These are phyloP conservation scores for Fusarium sp. DNA, from an alignment of 2,329 filamentous ascomycete genomes.

Conservation along the genomic window DNA sequence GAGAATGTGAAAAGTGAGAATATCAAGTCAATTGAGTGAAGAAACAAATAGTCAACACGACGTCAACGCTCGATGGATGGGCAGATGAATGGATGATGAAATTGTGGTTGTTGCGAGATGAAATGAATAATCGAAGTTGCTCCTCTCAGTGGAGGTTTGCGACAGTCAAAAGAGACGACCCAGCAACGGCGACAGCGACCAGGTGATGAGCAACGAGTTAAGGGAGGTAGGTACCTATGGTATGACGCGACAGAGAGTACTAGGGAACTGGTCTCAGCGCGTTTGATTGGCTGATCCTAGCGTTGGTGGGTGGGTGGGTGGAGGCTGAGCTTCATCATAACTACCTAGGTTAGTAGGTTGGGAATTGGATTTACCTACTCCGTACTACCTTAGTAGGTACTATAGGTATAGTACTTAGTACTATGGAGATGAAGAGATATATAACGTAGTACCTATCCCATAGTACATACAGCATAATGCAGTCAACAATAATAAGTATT, in stretches of 20 bases:
- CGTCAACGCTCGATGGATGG: background rate
- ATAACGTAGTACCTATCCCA: no score
- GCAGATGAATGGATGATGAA: conserved; percentile 7
- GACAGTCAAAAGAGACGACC: conserved; percentile 41
- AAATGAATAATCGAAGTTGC: conserved; percentile 24
- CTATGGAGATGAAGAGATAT: no score
- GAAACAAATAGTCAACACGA: background rate
- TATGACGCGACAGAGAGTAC: conserved; percentile 40
- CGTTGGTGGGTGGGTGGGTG: conserved; percentile 9
- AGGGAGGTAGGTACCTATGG: conserved; percentile 17
- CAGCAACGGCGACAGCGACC: conserved; percentile 35
- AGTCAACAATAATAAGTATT: no score
- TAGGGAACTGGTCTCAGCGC: conserved; percentile 5
- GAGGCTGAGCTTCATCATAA: background rate
- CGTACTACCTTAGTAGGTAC: no score
- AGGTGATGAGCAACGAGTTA: conserved; percentile 12
- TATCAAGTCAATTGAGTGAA: conserved; percentile 1
- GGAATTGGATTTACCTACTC: background rate
- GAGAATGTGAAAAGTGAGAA: background rate
- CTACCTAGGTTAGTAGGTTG: no score
- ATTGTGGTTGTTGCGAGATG: conserved; percentile 27
- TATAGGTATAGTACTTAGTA: no score
- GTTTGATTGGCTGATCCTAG: conserved; percentile 33
- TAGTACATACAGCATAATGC: no score
- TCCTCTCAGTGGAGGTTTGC: conserved; percentile 39